Conservation (phyloP, 2,329 filamentous ascomycete genomes). For the Fusarium tjaetaba region DNA sequence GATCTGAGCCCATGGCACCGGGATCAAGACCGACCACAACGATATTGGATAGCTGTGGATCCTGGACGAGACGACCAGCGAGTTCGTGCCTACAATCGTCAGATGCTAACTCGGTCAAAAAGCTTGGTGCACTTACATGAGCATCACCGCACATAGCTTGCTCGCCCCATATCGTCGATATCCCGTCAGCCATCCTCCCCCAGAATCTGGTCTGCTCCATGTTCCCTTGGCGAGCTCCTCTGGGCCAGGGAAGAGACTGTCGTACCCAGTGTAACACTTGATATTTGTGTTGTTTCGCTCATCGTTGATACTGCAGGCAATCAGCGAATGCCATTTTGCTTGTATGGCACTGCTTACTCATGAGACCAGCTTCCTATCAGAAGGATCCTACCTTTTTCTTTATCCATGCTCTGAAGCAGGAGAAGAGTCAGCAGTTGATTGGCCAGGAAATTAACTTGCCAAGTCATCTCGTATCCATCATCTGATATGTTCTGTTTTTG, state of each 20-base stretch:
- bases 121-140: slow-evolving; percentile 41
- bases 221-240: slow-evolving; percentile 47
- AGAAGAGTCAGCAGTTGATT: slow-evolving; percentile 46
- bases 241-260: slow-evolving; percentile 44
- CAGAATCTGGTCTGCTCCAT: slow-evolving; percentile 48
- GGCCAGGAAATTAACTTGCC: slow-evolving; percentile 48
- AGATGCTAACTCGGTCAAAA: not conserved
- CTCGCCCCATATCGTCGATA: slow-evolving; percentile 52
- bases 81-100: slow-evolving; percentile 47
- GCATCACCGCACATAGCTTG: slow-evolving; percentile 52
- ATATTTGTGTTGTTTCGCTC: slow-evolving; percentile 38
- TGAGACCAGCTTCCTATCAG: slow-evolving; percentile 48
- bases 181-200: slow-evolving; percentile 42
- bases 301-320: slow-evolving; percentile 41
- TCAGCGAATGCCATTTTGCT: slow-evolving; percentile 1
- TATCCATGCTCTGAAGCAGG: slow-evolving; percentile 48
- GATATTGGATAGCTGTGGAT: slow-evolving; percentile 49
- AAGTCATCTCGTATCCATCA: slow-evolving; percentile 47
- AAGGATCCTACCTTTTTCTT: slow-evolving; percentile 42
- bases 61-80: slow-evolving; percentile 46
- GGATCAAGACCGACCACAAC: slow-evolving; percentile 52
- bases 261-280: slow-evolving; percentile 39
- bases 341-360: slow-evolving; percentile 42
- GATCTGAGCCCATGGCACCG: slow-evolving; percentile 49
- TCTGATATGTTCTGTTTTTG: slow-evolving; percentile 38